Base-by-base conservation (phyloP, 225 moss, liverwort and hornwort genomes). In the Straminergon stramineum region DNA sequence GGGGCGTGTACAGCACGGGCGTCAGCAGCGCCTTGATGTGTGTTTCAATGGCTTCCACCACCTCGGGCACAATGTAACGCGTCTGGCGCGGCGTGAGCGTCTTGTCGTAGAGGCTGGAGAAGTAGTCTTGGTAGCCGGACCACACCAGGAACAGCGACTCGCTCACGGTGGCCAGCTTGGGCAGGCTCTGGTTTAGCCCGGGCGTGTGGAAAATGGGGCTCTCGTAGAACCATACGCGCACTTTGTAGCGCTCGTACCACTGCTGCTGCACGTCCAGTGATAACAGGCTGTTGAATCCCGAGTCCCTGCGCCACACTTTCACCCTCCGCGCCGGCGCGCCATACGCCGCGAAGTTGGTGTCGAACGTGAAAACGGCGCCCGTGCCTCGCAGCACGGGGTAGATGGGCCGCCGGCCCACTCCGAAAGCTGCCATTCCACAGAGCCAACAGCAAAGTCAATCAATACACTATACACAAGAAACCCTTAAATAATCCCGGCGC, bases 271-370 rank as follows among this genome's bases (percentile, higher is more conserved):
- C 82, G 57, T 93, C 87, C 83, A 95, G 82, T 48, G 87, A 91
- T 89, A 93, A 92, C 6, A 91, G 92, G 28, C 84, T 84, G 89
- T 28, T 88, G 79, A 91, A 86, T 11, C 87, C 61, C 4, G 89
- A 56, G 9, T 71, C 61, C 76, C 35, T 32, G 41, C 63, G 60
- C 90, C 93, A 85, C 60, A 79, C 61, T 30, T 84, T 88, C 28
- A 82, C 58, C 13, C 17, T 82, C 11, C 93, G 48, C 11, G 91
- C 70, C 13, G 70, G 39, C 70, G 80, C 91, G 66, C 95, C 95
- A 10, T 88, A 88, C 5, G 88, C 93, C 20, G 94, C 93, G 79
- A 95, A 92, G 87, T 93, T 95, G 88, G 84, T 79, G 20, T 93
- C 95, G 45, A 3, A 89, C 2, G 80, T 66, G 63, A 92, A 92